Conservation (phyloP, 1,284 basidiomycete species). For the Fomitopsis schrenkii region DNA sequence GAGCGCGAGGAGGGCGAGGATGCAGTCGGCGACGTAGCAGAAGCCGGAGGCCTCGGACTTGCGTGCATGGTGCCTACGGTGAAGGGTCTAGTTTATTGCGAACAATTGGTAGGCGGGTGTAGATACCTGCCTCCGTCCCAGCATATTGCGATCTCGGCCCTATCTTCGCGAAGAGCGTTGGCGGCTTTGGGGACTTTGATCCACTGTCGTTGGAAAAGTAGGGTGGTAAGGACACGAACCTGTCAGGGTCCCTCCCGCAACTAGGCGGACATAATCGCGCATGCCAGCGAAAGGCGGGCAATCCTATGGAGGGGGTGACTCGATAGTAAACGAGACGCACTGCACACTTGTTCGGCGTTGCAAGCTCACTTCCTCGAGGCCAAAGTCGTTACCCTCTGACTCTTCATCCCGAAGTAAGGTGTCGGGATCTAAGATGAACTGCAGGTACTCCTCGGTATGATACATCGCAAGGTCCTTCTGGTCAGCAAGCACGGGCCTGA, state of each 20-base stretch:
- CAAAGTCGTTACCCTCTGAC: conserved; percentile 40
- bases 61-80: conserved; percentile 70
- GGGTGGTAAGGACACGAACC: conserved; percentile 10
- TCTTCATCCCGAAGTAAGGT: conserved; percentile 9
- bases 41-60: conserved; percentile 80
- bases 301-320: conserved; percentile 47
- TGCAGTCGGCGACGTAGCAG: conserved; percentile 91
- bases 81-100: neutral
- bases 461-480: conserved; percentile 49
- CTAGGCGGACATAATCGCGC: conserved; percentile 61
- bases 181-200: conserved; percentile 45
- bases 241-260: conserved; percentile 67
- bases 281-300: conserved; percentile 76
- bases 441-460: conserved; percentile 55
- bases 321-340: neutral
- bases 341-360: neutral
- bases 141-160: conserved; percentile 64
- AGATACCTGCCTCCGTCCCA: conserved; percentile 80
- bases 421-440: conserved; percentile 42
- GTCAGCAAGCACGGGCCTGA: conserved; percentile 51
- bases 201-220: neutral
- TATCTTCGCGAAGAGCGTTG: conserved; percentile 49
- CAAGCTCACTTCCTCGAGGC: conserved; percentile 59
- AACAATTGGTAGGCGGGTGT: conserved; percentile 10
- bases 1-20: conserved; percentile 71